Base-by-base conservation (phyloP, 2,329 filamentous ascomycete genomes). In the Trichoderma sp. region DNA sequence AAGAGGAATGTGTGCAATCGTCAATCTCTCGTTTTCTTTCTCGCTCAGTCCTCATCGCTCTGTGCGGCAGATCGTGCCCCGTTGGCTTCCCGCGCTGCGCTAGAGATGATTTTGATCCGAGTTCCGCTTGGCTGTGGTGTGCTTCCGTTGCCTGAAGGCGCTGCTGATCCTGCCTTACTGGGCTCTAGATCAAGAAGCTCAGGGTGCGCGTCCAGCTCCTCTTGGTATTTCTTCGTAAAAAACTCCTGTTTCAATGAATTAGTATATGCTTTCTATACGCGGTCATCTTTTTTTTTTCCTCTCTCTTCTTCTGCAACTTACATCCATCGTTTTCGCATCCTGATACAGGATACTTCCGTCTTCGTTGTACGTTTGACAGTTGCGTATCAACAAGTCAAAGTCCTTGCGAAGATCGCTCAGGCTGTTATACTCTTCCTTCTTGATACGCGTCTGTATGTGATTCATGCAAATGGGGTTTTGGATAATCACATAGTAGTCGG, bases 281-380 rank as follows among this genome's bases (percentile, higher is more conserved):
- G 7, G 5, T 8, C 7, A 2, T 30, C 4, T 43, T 3, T 26
- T 32, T 28, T 16, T 21, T 32, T 32, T 32, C 2, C 16, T 32
- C 10, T 32, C 2, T 5, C n/a, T 28, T 1, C 4, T 21, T 14
- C n/a, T 10, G 28, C 1, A 10, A 72, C 89, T 83, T 83, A 97
- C 94, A 86, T 97, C 92, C 80, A 99, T 97, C 66, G 91, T 85
- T 79, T 94, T 94, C 60, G 95, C 95, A 83, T 99, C 96, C 76
- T 92, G 87, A 82, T 94, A 98, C 66, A 99, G 86, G 75, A 96
- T 84, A 79, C 94, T 97, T 69, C 91, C 92, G 77, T 98, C 96
- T 80, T 99, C 96, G 76, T 99, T 99, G 84, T 97, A 99, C 3
- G 92, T 96, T 78, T 93, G 89, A 73, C 95, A 97, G 79, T 99